phyloP scores from a whole-genome alignment of 768 basidiomycete genomes.

The Ramaria sp. region DNA sequence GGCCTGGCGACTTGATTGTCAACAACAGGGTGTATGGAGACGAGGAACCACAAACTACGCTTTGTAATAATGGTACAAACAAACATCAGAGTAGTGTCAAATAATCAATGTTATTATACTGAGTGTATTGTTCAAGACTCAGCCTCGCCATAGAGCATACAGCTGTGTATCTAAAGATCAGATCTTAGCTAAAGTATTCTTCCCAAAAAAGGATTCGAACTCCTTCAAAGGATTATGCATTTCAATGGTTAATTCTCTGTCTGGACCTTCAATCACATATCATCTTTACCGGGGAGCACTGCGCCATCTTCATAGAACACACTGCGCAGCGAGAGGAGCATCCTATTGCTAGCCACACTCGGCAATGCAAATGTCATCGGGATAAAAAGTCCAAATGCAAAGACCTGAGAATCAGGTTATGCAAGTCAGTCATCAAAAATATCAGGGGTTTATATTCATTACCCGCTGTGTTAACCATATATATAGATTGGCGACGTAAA shows the following conservation, averaged over 20 bases:
- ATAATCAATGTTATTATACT: too few relatives aligned
- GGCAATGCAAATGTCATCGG: conserved; percentile 4
- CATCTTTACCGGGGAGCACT: conserved; percentile 2
- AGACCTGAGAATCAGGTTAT: not conserved
- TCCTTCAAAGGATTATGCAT: conserved; percentile 2
- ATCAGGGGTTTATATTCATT: not conserved
- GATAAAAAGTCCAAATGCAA: not conserved
- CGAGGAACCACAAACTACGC: too few relatives aligned
- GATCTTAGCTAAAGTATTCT: not conserved
- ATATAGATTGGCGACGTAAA: conserved; percentile 8
- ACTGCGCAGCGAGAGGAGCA: conserved; percentile 1
- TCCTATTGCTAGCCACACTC: conserved; percentile 1
- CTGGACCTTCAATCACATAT: not conserved
- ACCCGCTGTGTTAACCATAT: conserved; percentile 1
- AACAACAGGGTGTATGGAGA: too few relatives aligned
- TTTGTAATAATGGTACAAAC: too few relatives aligned
- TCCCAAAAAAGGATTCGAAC: conserved; percentile 8
- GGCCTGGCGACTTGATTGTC: too few relatives aligned
- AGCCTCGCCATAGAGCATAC: too few relatives aligned
- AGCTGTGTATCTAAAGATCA: too few relatives aligned
- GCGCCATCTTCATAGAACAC: not conserved
- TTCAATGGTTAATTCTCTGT: conserved; percentile 1
- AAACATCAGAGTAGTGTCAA: too few relatives aligned
- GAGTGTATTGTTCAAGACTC: too few relatives aligned
- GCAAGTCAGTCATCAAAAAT: not conserved